Percentiles rank a stretch among this genome's conserved stretches.
phyloP scores from a whole-genome alignment of 2,329 filamentous ascomycete species.

The Alternaria gansuensis region DNA sequence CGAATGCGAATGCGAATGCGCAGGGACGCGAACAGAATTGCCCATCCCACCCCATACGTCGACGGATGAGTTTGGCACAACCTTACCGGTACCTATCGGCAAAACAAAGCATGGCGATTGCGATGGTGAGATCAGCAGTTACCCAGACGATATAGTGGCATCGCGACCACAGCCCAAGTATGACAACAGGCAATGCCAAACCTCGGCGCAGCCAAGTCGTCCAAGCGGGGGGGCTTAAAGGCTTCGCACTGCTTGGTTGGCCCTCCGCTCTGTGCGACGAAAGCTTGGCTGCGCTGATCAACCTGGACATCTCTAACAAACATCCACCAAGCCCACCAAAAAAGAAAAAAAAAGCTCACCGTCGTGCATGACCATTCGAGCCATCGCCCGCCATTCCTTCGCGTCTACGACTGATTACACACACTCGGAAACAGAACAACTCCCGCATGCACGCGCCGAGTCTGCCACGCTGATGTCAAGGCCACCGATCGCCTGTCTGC shows the following conservation, averaged over 20 bases:
- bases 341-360: not conserved
- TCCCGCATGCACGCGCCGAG: not conserved
- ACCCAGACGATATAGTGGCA: not conserved
- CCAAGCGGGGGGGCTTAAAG: constrained; percentile 4
- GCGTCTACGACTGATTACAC: not conserved
- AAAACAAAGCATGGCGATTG: constrained; percentile 2
- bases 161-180: not conserved
- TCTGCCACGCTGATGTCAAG: constrained; percentile 8
- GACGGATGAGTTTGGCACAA: not conserved
- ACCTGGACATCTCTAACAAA: not conserved
- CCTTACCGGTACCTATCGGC: not conserved
- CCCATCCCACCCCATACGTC: not conserved
- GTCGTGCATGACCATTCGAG: not conserved
- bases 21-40: not conserved
- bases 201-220: constrained; percentile 11
- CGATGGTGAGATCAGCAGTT: not conserved
- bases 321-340: constrained; percentile 1
- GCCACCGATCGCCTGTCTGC: not conserved
- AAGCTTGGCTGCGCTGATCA: constrained; percentile 9
- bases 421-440: constrained; percentile 8
- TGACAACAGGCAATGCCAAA: not conserved
- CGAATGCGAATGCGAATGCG: not conserved
- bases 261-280: not conserved
- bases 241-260: constrained; percentile 18
- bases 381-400: not conserved